Evolutionary conservation across 2,329 filamentous ascomycete species (phyloP).

Genomic region (Monosporascus sp.): DNA sequence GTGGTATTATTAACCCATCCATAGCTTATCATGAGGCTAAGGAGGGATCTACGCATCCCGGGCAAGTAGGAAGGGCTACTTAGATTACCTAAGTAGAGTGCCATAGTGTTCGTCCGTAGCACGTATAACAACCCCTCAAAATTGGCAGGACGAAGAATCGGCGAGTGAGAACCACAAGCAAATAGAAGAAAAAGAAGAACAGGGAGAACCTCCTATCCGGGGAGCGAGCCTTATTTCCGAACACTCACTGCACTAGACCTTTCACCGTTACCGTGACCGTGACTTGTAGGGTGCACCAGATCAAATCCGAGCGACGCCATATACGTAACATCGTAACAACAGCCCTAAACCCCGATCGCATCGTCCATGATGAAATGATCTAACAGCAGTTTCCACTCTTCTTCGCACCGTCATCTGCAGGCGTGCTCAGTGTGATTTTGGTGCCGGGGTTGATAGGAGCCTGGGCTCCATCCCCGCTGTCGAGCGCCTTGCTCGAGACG

Average conservation of each 20-base stretch:
- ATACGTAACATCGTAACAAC: constrained; percentile 31
- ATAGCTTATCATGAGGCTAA: too few relatives aligned
- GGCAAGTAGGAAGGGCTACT: too few relatives aligned
- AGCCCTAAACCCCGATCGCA: constrained; percentile 25
- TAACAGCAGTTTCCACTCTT: constrained; percentile 83
- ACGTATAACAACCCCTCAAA: too few relatives aligned
- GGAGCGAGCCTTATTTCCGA: constrained; percentile 20
- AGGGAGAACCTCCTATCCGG: constrained; percentile 16
- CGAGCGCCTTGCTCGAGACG: constrained; percentile 94
- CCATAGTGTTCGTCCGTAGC: too few relatives aligned
- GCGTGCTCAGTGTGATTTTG: constrained; percentile 83
- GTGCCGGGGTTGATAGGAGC: constrained; percentile 74
- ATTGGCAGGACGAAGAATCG: background rate
- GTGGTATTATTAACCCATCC: too few relatives aligned
- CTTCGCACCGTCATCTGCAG: constrained; percentile 66
- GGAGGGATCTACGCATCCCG: too few relatives aligned
- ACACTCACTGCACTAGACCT: constrained; percentile 14
- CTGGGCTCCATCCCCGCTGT: constrained; percentile 77
- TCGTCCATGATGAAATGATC: constrained; percentile 25
- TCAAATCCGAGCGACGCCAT: constrained; percentile 24
- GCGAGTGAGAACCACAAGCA: background rate
- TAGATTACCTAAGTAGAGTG: too few relatives aligned
- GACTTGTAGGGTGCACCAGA: constrained; percentile 14
- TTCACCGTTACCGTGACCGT: background rate
- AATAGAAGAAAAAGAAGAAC: constrained; percentile 9